Conservation (phyloP, 2,329 filamentous ascomycete species). For the Ascochyta clinopodiicola region DNA sequence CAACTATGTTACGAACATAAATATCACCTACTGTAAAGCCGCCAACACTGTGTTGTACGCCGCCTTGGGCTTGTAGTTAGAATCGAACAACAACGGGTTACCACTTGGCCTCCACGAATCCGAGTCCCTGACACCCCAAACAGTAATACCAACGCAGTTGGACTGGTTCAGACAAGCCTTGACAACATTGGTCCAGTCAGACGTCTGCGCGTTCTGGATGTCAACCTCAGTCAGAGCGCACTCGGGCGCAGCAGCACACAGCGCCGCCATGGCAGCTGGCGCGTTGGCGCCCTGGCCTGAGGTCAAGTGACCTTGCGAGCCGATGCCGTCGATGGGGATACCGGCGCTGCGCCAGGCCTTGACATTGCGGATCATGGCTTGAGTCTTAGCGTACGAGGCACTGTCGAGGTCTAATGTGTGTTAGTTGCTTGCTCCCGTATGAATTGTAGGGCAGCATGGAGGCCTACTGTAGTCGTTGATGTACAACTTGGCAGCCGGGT, state of each 20-base stretch:
- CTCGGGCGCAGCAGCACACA: slow-evolving; percentile 63
- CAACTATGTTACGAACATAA: neutral
- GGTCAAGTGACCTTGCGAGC: slow-evolving; percentile 58
- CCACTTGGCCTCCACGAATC: slow-evolving; percentile 55
- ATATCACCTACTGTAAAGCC: slow-evolving; percentile 26
- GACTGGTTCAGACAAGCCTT: slow-evolving; percentile 66
- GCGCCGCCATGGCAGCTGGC: slow-evolving; percentile 57
- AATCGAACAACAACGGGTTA: slow-evolving; percentile 55
- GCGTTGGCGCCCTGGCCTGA: slow-evolving; percentile 57
- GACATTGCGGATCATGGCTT: slow-evolving; percentile 64
- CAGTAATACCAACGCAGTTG: slow-evolving; percentile 72
- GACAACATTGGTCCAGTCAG: slow-evolving; percentile 63
- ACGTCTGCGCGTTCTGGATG: slow-evolving; percentile 63
- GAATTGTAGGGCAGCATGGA: too few relatives aligned
- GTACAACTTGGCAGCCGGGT: slow-evolving; percentile 73
- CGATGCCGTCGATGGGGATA: slow-evolving; percentile 70
- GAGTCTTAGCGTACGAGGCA: slow-evolving; percentile 66
- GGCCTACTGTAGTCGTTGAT: slow-evolving; percentile 75
- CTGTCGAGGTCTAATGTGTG: slow-evolving; percentile 60
- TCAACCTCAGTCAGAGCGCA: slow-evolving; percentile 74
- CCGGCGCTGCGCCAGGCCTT: slow-evolving; percentile 69
- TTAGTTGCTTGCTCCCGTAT: too few relatives aligned
- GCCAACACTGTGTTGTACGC: slow-evolving; percentile 46
- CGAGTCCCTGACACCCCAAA: slow-evolving; percentile 61
- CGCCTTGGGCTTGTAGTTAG: slow-evolving; percentile 52